Base-by-base conservation (phyloP, 768 basidiomycete species). In the Trametes villosa region DNA sequence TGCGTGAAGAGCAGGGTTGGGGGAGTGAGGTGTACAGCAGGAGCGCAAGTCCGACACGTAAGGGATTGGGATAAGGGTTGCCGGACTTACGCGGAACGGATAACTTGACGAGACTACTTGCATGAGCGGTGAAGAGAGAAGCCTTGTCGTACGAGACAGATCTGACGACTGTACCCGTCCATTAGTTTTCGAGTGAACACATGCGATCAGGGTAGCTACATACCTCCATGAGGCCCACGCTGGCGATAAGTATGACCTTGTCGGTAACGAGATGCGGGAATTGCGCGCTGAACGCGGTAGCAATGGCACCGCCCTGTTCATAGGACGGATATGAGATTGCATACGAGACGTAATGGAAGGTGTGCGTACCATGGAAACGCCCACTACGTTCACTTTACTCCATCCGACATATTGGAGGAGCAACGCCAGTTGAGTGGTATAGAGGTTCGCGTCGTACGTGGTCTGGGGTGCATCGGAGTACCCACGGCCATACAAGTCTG, bases 401-500 rank as follows among this genome's bases (percentile, higher is more conserved):
- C 91, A 94, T 53, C 78, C 81, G 46, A 92, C 72, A 63, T 92
- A 84, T 63, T 93, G 91, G 81, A 94, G 83, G 49, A 94, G 82
- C 7, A 92, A 80, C 0, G 92, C 92, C n/a, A 94, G 86, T 67
- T 93, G 91, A 0, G 84, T 86, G 0, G 85, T 85, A 69, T 88
- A 88, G 4, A 94, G 77, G 6, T 78, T 74, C 1, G 83, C 74
- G 63, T 90, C 81, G 70, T 93, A 91, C 4, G 81, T 83, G 17
- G 81, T 84, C 22, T 85, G 81, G 0, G 91, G 91, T 1, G 91
- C 90, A 57, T 90, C 91, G 1, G 90, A 91, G 73, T 92, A 94
- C 5, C 91, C 91, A 38, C 91, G 82, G 13, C 91, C 92, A 60
- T 91, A 92, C 20, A 92, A 77, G 75, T 94, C 91, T 91, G 59